phyloP scores from a whole-genome alignment of 371 early-diverging fungal genomes.

The Syncephalastrum monosporum region DNA sequence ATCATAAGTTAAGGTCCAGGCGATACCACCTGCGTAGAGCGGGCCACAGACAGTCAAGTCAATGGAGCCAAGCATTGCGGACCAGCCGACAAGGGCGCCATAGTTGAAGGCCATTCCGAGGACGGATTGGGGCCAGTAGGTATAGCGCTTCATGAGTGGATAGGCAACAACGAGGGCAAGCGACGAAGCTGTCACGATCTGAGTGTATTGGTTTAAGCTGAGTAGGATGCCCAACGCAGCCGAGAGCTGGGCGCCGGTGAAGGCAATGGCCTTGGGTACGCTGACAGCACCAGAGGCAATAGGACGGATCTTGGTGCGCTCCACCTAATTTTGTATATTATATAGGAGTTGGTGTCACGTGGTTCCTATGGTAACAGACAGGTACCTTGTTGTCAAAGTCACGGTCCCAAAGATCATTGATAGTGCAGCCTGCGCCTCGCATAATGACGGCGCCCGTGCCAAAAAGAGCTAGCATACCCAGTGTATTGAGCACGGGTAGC shows the following conservation, averaged over 20 bases:
- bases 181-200: constrained; percentile 77
- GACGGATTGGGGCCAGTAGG: constrained; percentile 93
- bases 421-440: constrained; percentile 96
- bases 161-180: constrained; percentile 80
- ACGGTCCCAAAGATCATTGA: constrained; percentile 96
- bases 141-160: constrained; percentile 95
- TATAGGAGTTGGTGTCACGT: neutral
- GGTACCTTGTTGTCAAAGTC: constrained; percentile 77
- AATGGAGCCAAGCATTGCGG: constrained; percentile 80
- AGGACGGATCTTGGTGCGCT: constrained; percentile 83
- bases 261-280: constrained; percentile 70
- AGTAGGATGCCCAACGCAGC: constrained; percentile 80
- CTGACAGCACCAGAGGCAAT: constrained; percentile 80
- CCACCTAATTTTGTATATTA: constrained; percentile 52
- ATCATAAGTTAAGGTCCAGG: constrained; percentile 96
- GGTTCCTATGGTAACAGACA: neutral
- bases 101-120: constrained; percentile 94
- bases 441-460: constrained; percentile 89
- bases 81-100: constrained; percentile 93
- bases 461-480: constrained; percentile 79
- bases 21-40: constrained; percentile 82
- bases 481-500: constrained; percentile 49
- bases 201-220: constrained; percentile 75
- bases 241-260: constrained; percentile 77
- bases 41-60: constrained; percentile 76